These are phyloP conservation scores for Collybiopsis luxurians DNA, from an alignment of 768 basidiomycete genomes.

Conservation along the genomic window DNA sequence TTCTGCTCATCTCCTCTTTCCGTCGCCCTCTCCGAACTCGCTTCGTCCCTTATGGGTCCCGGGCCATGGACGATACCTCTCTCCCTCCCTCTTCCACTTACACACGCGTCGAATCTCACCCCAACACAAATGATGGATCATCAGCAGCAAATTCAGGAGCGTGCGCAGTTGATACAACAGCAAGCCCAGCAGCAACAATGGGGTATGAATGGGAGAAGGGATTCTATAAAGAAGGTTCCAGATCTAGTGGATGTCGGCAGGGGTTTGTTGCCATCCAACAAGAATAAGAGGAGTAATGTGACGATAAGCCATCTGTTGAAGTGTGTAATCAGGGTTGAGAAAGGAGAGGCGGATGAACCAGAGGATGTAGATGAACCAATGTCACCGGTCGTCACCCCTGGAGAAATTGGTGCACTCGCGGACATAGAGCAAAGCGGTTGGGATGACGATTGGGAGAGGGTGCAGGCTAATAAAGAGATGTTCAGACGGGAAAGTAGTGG, in stretches of 20 bases:
- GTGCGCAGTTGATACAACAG: background rate
- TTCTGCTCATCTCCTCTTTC: too few species aligned
- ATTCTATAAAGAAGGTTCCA: background rate
- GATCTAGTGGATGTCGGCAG: constrained; percentile 8
- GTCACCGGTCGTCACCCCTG: background rate
- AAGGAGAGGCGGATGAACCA: constrained; percentile 52
- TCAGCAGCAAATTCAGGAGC: background rate
- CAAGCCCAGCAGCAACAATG: background rate
- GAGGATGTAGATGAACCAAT: background rate
- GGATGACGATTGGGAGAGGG: constrained; percentile 4
- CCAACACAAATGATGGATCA: background rate
- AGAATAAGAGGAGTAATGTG: constrained; percentile 74
- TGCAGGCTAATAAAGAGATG: background rate
- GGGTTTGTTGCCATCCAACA: constrained; percentile 72
- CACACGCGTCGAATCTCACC: constrained; percentile 35
- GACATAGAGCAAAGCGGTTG: background rate
- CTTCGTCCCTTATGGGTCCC: constrained; percentile 63
- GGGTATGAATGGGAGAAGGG: background rate
- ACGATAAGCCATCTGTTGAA: constrained; percentile 75
- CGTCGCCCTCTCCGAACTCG: constrained; percentile 49
- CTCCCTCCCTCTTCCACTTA: constrained; percentile 63
- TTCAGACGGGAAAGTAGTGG: background rate
- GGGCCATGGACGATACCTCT: constrained; percentile 88
- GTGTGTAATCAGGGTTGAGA: constrained; percentile 78
- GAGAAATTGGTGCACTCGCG: background rate